These are phyloP conservation scores for Agapanthus africanus DNA, from an alignment of 106 monocot genomes.

Conservation along the genomic window DNA sequence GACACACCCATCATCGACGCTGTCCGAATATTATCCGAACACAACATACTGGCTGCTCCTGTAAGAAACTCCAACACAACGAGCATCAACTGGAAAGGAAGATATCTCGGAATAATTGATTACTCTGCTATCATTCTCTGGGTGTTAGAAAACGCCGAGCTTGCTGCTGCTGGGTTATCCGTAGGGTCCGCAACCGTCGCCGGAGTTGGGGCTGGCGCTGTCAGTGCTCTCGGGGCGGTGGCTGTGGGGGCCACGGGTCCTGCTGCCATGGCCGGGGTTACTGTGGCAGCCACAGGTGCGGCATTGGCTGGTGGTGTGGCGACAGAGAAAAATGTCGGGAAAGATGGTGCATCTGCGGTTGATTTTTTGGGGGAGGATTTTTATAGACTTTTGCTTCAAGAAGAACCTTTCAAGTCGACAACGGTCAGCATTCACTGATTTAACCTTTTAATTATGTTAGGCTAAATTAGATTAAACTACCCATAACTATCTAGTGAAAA, in stretches of 20 bases:
- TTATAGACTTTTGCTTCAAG: conserved; percentile 49
- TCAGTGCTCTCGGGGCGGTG: conserved; percentile 55
- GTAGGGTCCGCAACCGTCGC: conserved; percentile 66
- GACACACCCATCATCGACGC: conserved; percentile 61
- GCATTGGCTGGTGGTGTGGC: conserved; percentile 61
- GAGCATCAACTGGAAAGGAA: conserved; percentile 41
- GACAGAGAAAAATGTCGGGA: conserved; percentile 40
- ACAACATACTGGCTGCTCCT: conserved; percentile 81
- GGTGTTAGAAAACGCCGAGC: conserved; percentile 87
- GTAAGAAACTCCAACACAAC: conserved; percentile 45
- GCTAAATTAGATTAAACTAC: no score
- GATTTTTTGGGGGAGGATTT: conserved; percentile 67
- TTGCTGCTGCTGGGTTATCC: conserved; percentile 60
- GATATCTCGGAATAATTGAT: conserved; percentile 80
- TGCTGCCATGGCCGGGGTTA: conserved; percentile 56
- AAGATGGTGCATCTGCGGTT: conserved; percentile 52
- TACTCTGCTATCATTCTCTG: conserved; percentile 79
- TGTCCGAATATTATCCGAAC: conserved; percentile 60
- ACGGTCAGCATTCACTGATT: conserved; percentile 33
- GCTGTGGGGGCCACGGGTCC: conserved; percentile 53
- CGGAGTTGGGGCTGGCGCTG: conserved; percentile 51
- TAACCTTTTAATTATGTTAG: not conserved
- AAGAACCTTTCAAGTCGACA: conserved; percentile 87
- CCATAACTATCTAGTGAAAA: no score
- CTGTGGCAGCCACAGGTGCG: conserved; percentile 59